Conservation (phyloP, 2,329 filamentous ascomycete genomes). For the Ceratocystis albifundus region DNA sequence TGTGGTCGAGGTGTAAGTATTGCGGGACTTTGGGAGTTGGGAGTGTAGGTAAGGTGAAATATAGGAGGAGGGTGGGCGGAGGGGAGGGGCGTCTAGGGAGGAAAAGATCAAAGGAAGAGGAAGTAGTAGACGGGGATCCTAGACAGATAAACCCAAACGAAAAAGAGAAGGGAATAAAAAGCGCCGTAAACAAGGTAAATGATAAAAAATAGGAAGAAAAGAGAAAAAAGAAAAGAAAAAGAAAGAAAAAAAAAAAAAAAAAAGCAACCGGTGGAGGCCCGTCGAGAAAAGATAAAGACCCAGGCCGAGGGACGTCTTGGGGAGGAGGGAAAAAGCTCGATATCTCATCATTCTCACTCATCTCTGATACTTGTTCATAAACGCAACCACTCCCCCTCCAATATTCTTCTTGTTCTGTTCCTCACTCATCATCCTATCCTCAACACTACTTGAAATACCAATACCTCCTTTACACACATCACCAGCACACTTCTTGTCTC, state of each 20-base stretch:
- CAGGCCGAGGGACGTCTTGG: background rate
- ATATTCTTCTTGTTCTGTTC: background rate
- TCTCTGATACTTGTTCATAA: constrained; percentile 1
- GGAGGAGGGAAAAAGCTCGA: background rate
- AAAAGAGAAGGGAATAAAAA: constrained; percentile 13
- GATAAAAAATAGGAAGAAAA: background rate
- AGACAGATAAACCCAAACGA: constrained; percentile 7
- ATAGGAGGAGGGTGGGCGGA: background rate
- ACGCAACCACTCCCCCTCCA: background rate
- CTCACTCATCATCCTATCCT: background rate
- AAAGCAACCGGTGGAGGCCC: background rate
- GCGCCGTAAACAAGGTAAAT: constrained; percentile 5
- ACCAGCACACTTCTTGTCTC: background rate
- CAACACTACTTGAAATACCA: background rate
- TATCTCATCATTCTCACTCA: constrained; percentile 1
- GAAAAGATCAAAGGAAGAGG: constrained; percentile 6
- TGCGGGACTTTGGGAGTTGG: background rate
- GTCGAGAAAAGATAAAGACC: constrained; percentile 7
- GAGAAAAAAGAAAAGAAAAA: background rate
- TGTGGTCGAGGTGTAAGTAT: background rate
- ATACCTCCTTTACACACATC: background rate
- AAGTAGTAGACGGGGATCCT: constrained; percentile 1
- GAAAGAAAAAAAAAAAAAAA: background rate
- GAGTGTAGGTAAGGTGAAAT: background rate
- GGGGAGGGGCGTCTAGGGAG: background rate